A percentile compares a stretch with the other conserved stretches of the same genome.
phyloP scores from a whole-genome alignment of 1,284 basidiomycete genomes.

The Fistulina hepatica region DNA sequence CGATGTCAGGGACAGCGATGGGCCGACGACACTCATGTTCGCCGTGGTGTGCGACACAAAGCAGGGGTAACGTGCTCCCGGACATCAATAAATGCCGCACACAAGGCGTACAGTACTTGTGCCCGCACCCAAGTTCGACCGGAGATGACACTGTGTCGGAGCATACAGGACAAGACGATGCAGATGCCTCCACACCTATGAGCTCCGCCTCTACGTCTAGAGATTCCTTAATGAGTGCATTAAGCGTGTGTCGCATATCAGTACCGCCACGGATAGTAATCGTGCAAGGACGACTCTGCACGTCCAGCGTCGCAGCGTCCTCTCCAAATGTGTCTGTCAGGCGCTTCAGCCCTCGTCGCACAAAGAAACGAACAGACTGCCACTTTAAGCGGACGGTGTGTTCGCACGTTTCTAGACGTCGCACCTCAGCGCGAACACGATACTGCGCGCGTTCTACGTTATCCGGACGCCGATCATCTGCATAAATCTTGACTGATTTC shows the following conservation, averaged over 20 bases:
- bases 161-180: constrained; percentile 38
- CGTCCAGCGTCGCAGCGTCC: constrained; percentile 34
- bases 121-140: constrained; percentile 37
- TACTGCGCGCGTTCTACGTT: constrained; percentile 28
- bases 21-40: constrained; percentile 35
- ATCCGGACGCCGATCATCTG: constrained; percentile 23
- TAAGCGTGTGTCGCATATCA: constrained; percentile 33
- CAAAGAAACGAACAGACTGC: constrained; percentile 34
- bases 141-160: constrained; percentile 34
- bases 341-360: constrained; percentile 33
- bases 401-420: constrained; percentile 31
- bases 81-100: constrained; percentile 41
- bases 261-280: constrained; percentile 39
- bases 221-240: constrained; percentile 32
- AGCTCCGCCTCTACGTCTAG: constrained; percentile 13
- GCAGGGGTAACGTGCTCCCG: constrained; percentile 36
- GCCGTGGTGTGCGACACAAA: constrained; percentile 39
- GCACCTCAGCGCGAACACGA: constrained; percentile 32
- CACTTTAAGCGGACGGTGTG: constrained; percentile 26
- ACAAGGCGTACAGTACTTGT: constrained; percentile 42
- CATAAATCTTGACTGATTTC: constrained; percentile 32
- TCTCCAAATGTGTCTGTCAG: constrained; percentile 40
- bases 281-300: constrained; percentile 23
- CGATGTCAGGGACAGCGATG: constrained; percentile 40
- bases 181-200: constrained; percentile 10